Base-by-base conservation (phyloP, 176 grass and related monocot genomes). In the Guadua angustifolia region DNA sequence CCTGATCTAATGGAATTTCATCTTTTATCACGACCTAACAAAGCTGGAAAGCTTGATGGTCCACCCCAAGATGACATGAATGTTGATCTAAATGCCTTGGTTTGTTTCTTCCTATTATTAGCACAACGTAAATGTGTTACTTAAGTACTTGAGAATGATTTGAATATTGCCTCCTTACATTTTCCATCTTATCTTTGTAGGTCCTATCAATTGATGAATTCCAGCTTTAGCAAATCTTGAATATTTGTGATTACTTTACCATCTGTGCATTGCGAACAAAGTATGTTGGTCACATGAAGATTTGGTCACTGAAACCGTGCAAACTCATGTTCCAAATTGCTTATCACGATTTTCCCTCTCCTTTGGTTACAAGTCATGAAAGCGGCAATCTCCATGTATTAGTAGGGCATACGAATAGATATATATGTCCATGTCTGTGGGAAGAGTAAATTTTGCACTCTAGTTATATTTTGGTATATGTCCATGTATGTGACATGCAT, bases 241-340 rank as follows among this genome's bases (percentile, higher is more conserved):
- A n/a, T n/a, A n/a, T n/a, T n/a, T n/a, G n/a, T n/a, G n/a, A n/a
- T n/a, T n/a, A n/a, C n/a, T n/a, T n/a, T n/a, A n/a, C n/a, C n/a
- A 88, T 98, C 79, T 98, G 90, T 88, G 69, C 75, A 59, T 84
- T 94, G 22, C 82, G 90, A 86, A 92, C 84, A 82, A 98, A 91
- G 95, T 98, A 94, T 32, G 88, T 67, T 61, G 45, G 77, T 78
- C 78, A n/a, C n/a, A n/a, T n/a, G n/a, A n/a, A n/a, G n/a, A n/a
- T n/a, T n/a, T n/a, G n/a, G n/a, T n/a, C n/a, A n/a, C n/a, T n/a
- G n/a, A n/a, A n/a, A n/a, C n/a, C n/a, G n/a, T n/a, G n/a, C n/a
- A n/a, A n/a, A n/a, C n/a, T n/a, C n/a, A n/a, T n/a, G n/a, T n/a
- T n/a, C n/a, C n/a, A n/a, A n/a, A n/a, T n/a, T n/a, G n/a, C n/a